These are phyloP conservation scores for Hypoxylon crocopeplum DNA, from an alignment of 495 filamentous ascomycete species.

Conservation along the genomic window DNA sequence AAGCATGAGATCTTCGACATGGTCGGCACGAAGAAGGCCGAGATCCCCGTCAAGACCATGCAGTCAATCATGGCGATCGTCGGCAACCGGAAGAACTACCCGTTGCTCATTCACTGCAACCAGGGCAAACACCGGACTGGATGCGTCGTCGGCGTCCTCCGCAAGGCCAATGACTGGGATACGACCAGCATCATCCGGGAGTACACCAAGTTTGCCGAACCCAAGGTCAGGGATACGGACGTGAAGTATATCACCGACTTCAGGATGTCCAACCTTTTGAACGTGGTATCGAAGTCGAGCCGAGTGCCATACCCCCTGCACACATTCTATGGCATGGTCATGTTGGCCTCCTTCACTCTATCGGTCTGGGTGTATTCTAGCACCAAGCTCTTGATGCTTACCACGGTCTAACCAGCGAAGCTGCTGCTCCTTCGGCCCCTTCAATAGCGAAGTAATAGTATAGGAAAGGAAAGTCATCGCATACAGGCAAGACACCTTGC, in stretches of 20 bases:
- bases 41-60: slow-evolving; percentile 67
- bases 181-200: slow-evolving; percentile 65
- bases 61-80: slow-evolving; percentile 67
- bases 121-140: slow-evolving; percentile 91
- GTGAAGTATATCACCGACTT: slow-evolving; percentile 57
- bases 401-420: background rate
- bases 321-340: slow-evolving; percentile 28
- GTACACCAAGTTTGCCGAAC: slow-evolving; percentile 69
- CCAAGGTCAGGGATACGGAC: slow-evolving; percentile 65
- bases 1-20: slow-evolving; percentile 72
- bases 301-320: slow-evolving; percentile 1
- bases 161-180: slow-evolving; percentile 68
- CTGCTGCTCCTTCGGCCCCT: background rate
- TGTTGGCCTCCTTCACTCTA: slow-evolving; percentile 24
- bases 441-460: too few relatives aligned
- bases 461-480: background rate
- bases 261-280: slow-evolving; percentile 36
- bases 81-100: slow-evolving; percentile 70
- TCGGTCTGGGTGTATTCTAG: slow-evolving; percentile 27
- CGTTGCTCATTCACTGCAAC: slow-evolving; percentile 85
- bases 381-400: slow-evolving; percentile 12
- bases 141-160: slow-evolving; percentile 75
- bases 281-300: background rate
- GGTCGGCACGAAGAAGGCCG: slow-evolving; percentile 76
- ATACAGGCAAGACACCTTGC: too few relatives aligned